Conservation (phyloP, 2,329 filamentous ascomycete genomes). For the Ilyonectria sp. region DNA sequence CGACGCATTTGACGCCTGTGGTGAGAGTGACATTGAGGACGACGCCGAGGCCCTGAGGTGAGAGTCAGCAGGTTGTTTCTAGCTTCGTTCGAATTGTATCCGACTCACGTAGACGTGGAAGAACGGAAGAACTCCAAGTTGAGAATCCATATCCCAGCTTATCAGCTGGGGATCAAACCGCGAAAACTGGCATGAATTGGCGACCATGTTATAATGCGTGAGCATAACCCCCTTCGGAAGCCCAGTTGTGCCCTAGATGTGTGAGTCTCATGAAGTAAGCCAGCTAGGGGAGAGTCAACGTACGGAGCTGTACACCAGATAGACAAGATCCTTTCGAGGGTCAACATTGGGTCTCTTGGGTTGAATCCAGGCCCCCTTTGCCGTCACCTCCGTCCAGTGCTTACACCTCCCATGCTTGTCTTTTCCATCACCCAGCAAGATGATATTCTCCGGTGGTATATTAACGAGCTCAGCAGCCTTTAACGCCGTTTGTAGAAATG, state of each 20-base stretch:
- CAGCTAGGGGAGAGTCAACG: conserved; percentile 19
- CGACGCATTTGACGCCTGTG: conserved; percentile 81
- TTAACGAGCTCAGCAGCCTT: conserved; percentile 80
- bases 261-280: background rate
- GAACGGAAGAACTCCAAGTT: conserved; percentile 87
- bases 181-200: conserved; percentile 76
- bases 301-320: conserved; percentile 85
- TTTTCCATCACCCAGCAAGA: conserved; percentile 80
- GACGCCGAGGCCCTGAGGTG: conserved; percentile 51
- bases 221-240: conserved; percentile 93
- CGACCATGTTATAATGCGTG: conserved; percentile 85
- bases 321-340: conserved; percentile 81
- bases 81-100: background rate
- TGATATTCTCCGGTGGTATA: conserved; percentile 79
- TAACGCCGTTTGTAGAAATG: conserved; percentile 74
- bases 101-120: conserved; percentile 89
- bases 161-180: conserved; percentile 68
- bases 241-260: conserved; percentile 82
- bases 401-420: conserved; percentile 73
- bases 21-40: conserved; percentile 50
- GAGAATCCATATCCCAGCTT: conserved; percentile 76
- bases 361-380: conserved; percentile 68
- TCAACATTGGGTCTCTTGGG: conserved; percentile 72
- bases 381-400: conserved; percentile 80
- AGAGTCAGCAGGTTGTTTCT: background rate